phyloP scores from a whole-genome alignment of 345 rosid genomes.

The Eucalyptus pauciflora region DNA sequence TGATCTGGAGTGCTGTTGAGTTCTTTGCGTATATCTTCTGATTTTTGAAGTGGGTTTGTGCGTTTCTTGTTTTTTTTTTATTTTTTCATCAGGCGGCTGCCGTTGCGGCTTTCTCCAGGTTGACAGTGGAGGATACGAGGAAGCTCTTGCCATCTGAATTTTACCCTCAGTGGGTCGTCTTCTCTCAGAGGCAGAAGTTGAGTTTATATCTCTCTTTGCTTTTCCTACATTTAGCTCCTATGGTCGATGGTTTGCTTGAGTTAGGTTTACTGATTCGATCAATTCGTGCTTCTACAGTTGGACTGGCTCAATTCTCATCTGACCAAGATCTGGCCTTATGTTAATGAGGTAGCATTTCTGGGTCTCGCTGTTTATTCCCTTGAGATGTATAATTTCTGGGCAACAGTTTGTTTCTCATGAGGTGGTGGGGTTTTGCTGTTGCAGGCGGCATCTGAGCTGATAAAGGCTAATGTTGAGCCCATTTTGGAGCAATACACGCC shows the following conservation, averaged over 20 bases:
- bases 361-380: neutral
- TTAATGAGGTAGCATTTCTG: constrained; percentile 42
- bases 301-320: constrained; percentile 87
- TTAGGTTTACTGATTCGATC: constrained; percentile 4
- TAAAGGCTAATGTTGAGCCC: constrained; percentile 84
- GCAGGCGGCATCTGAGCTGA: constrained; percentile 97
- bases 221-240: neutral
- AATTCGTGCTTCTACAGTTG: constrained; percentile 38
- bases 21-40: neutral
- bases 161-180: constrained; percentile 97
- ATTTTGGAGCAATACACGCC: constrained; percentile 92
- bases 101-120: constrained; percentile 88
- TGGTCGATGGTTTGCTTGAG: neutral
- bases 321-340: constrained; percentile 96
- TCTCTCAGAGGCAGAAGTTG: constrained; percentile 91
- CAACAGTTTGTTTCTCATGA: neutral
- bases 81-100: constrained; percentile 49
- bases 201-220: neutral
- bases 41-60: neutral
- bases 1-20: neutral
- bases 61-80: neutral
- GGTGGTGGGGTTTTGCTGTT: neutral
- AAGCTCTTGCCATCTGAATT: constrained; percentile 70
- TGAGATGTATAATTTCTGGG: neutral
- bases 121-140: constrained; percentile 90